Base-by-base conservation (phyloP, 306 rosid species). In the Quercus bicolor region DNA sequence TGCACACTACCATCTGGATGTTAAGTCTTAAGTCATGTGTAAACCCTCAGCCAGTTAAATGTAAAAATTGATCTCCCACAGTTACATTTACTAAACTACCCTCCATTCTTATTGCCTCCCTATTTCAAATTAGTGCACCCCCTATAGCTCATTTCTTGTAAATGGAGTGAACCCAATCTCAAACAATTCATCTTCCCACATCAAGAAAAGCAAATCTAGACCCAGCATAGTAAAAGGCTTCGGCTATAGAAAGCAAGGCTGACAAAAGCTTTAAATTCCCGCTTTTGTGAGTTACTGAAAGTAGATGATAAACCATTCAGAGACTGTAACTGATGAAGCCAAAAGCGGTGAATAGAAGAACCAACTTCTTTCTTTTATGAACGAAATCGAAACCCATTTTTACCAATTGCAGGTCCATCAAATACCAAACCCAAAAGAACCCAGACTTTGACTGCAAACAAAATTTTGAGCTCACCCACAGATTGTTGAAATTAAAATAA, bases 161-260 rank as follows among this genome's bases (percentile, higher is more conserved):
- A 37, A 37, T 6, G 43, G 43, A 37, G 43, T 37, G 43, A 37
- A 37, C 43, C 43, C 43, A 37, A 37, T 37, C 43, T 37, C 43
- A 37, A 37, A 37, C 43, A 37, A 37, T 37, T 37, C 43, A 37
- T 37, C 91, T 95, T 85, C 98, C 98, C 45, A 87, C 78, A 69
- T 91, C 90, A 13, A 81, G 88, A 7, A 97, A 91, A 80, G 81
- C 94, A 84, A 95, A 95, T 5, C 97, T 93, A 5, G 91, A 81
- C 29, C 98, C 97, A 13, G 91, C 83, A 78, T 82, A 0, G 90
- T 82, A 52, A 90, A 83, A 62, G 90, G 79, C 81, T 87, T 89
- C 87, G 1, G 91, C 95, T 5, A 91, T 80, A 10, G 98, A 88
- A 51, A 89, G 57, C 0, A 94, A 53, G 3, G 93, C 85, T 0